These are phyloP conservation scores for Phytopythium vexans DNA, from an alignment of 352 stramenopile genomes.

Conservation along the genomic window DNA sequence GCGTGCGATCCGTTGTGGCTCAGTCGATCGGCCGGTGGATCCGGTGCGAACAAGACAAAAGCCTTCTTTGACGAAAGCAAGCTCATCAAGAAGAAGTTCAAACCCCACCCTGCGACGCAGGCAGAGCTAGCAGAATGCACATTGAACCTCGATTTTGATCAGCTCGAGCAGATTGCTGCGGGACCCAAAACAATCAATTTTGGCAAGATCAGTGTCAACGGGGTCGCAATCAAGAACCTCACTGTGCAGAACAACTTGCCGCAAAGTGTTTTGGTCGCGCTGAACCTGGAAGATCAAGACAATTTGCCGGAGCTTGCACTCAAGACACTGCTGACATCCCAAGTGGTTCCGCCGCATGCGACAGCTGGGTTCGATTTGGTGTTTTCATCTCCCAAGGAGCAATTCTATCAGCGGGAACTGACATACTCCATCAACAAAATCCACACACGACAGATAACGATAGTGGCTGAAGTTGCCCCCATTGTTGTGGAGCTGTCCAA, in stretches of 20 bases:
- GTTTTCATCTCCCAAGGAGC: constrained; percentile 70
- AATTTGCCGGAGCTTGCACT: constrained; percentile 52
- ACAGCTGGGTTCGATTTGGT: constrained; percentile 90
- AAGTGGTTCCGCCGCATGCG: constrained; percentile 80
- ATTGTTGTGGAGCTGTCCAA: constrained; percentile 78
- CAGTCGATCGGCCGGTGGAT: constrained; percentile 12
- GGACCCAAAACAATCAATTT: constrained; percentile 91
- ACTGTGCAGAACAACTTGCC: constrained; percentile 87
- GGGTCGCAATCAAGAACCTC: constrained; percentile 70
- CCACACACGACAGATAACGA: constrained; percentile 79
- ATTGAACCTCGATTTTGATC: constrained; percentile 58
- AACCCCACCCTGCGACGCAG: constrained; percentile 80
- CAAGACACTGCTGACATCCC: constrained; percentile 55
- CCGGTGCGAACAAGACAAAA: constrained; percentile 39
- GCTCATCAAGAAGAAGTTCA: constrained; percentile 93
- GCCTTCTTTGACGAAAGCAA: constrained; percentile 83
- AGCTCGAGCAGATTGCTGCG: constrained; percentile 63
- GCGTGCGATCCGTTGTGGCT: constrained; percentile 71
- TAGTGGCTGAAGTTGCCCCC: constrained; percentile 87
- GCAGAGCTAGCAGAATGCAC: constrained; percentile 88
- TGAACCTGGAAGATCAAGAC: constrained; percentile 40
- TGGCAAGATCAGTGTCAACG: constrained; percentile 88
- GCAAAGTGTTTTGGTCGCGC: constrained; percentile 73
- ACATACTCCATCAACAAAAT: constrained; percentile 85
- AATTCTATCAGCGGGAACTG: constrained; percentile 85